Conservation (phyloP, 257 asterid genomes). For the Lycium ferocissimum region DNA sequence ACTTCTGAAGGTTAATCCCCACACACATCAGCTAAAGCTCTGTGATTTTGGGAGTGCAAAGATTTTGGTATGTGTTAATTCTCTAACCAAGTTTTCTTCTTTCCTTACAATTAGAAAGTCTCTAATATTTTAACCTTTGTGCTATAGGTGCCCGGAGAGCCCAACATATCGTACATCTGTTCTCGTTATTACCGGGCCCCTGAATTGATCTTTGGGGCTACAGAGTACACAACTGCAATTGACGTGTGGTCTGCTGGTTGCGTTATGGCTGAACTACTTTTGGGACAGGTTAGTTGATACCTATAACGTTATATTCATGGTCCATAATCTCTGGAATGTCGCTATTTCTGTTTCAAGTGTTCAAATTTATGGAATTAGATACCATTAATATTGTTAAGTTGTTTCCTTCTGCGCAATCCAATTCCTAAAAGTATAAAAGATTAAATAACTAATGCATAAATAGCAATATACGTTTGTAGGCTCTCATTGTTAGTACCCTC, state of each 20-base stretch:
- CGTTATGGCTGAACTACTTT: constrained; percentile 91
- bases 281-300: constrained; percentile 67
- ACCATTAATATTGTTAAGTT: background rate
- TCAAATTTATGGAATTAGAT: background rate
- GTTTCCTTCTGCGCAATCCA: background rate
- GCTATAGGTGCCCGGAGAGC: constrained; percentile 85
- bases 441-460: background rate
- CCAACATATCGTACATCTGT: constrained; percentile 92
- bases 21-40: constrained; percentile 80
- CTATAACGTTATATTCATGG: background rate
- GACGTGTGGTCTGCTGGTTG: constrained; percentile 99
- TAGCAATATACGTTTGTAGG: background rate
- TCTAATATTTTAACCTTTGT: constrained; percentile 22
- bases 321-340: background rate
- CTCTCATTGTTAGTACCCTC: background rate
- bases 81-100: background rate
- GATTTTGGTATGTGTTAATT: constrained; percentile 67
- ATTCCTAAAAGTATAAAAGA: background rate
- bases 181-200: constrained; percentile 97
- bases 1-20: constrained; percentile 78
- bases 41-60: constrained; percentile 99
- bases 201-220: constrained; percentile 91
- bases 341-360: background rate
- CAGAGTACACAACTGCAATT: constrained; percentile 88
- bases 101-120: background rate